phyloP scores from a whole-genome alignment of 73 alveolate species.

The Diophrys appendiculata region DNA sequence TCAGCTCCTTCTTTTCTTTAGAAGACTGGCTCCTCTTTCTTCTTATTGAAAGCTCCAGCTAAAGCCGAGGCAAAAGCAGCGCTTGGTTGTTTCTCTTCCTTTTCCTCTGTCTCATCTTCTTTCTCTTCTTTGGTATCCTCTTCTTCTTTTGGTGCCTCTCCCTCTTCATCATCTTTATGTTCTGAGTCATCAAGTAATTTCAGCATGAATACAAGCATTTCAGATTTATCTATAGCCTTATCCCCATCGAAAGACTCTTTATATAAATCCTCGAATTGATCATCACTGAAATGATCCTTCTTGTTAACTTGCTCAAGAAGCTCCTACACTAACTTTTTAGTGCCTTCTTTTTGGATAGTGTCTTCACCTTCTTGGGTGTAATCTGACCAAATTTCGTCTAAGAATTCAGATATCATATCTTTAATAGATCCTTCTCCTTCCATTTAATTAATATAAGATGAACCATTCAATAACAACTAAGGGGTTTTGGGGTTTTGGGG shows the following conservation, averaged over 20 bases:
- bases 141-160: neutral
- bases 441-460: too few species aligned
- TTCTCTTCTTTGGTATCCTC: too few species aligned
- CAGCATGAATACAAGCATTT: neutral
- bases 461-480: too few species aligned
- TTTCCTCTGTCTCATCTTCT: too few species aligned
- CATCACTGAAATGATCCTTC: neutral
- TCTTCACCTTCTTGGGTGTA: neutral
- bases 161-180: neutral
- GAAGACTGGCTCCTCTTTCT: too few species aligned
- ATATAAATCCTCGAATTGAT: neutral
- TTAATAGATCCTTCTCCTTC: neutral
- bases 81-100: too few species aligned
- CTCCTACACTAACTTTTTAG: neutral
- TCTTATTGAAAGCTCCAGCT: too few species aligned
- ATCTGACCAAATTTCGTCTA: neutral
- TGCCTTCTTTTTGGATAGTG: neutral
- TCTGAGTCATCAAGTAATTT: neutral
- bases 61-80: too few species aligned
- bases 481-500: too few species aligned
- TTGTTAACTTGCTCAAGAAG: neutral
- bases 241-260: neutral
- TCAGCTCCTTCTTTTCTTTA: neutral
- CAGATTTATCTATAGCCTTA: neutral
- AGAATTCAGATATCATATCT: neutral